Conservation (phyloP, 2,329 filamentous ascomycete genomes). For the Ophiostoma sp. region DNA sequence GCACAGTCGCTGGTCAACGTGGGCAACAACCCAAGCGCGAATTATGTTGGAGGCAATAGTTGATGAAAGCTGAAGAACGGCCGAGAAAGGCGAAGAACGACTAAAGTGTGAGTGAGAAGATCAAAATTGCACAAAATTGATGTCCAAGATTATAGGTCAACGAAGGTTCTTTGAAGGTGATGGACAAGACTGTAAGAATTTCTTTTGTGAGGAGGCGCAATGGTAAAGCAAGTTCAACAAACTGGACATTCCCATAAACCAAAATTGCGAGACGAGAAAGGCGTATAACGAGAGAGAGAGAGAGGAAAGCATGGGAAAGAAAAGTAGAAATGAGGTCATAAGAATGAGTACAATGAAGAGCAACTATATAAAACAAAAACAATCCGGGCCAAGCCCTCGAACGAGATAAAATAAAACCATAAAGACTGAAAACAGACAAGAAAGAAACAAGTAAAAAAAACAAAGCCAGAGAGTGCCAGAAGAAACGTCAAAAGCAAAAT, state of each 20-base stretch:
- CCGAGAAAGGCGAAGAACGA: background rate
- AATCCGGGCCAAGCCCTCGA: background rate
- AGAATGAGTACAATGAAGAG: background rate
- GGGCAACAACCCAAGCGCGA: conserved; percentile 26
- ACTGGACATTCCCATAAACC: background rate
- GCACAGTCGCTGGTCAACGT: conserved; percentile 27
- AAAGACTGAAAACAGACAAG: background rate
- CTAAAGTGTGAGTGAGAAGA: background rate
- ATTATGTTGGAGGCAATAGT: conserved; percentile 29
- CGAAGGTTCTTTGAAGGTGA: background rate
- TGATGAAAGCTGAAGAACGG: background rate
- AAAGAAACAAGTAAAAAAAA: background rate
- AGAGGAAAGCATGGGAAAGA: background rate
- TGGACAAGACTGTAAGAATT: background rate
- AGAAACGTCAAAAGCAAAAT: background rate
- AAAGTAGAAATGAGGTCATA: background rate
- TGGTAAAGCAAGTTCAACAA: background rate
- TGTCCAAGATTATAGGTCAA: background rate
- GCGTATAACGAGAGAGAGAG: background rate
- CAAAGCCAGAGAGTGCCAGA: background rate
- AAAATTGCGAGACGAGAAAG: background rate
- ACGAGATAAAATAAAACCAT: background rate
- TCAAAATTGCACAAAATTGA: no score
- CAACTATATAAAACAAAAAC: conserved; percentile 1
- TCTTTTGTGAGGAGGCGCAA: background rate